Percentiles rank a stretch among this genome's conserved stretches.
These are phyloP conservation scores for Globisporangium spinosum DNA, from an alignment of 352 stramenopile species.

Conservation along the genomic window DNA sequence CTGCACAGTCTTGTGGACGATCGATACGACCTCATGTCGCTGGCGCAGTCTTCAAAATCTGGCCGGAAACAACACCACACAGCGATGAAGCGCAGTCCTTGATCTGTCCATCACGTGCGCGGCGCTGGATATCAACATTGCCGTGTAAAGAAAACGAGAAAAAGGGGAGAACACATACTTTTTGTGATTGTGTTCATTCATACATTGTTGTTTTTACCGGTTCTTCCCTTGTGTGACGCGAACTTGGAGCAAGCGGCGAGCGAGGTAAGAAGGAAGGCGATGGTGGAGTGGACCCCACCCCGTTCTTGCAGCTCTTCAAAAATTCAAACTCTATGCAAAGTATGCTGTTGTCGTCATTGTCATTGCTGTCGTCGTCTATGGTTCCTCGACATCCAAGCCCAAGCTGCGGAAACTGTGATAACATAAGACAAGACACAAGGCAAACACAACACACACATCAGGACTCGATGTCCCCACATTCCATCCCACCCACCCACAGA, in stretches of 20 bases:
- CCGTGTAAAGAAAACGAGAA: conserved; percentile 3
- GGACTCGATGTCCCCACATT: not conserved
- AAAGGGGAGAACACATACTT: not conserved
- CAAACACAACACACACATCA: not conserved
- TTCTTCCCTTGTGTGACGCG: conserved; percentile 5
- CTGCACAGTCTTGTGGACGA: conserved; percentile 83
- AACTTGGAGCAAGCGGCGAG: conserved; percentile 2
- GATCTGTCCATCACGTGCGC: not conserved
- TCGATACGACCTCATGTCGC: conserved; percentile 85
- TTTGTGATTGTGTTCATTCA: not conserved
- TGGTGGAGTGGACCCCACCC: not conserved
- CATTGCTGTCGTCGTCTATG: conserved; percentile 23
- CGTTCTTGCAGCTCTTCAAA: not conserved
- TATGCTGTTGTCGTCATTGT: not conserved
- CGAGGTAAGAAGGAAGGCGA: not conserved
- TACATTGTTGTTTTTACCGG: not conserved
- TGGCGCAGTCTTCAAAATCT: conserved; percentile 45
- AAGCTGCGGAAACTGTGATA: conserved; percentile 58
- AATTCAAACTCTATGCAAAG: conserved; percentile 18
- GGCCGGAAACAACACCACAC: conserved; percentile 25
- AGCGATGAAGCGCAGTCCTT: conserved; percentile 15
- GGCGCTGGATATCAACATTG: not conserved
- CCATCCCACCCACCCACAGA: not conserved
- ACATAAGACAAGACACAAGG: not conserved
- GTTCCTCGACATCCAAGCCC: conserved; percentile 53